These are phyloP conservation scores for Vigna mungo DNA, from an alignment of 306 rosid species.

Conservation along the genomic window DNA sequence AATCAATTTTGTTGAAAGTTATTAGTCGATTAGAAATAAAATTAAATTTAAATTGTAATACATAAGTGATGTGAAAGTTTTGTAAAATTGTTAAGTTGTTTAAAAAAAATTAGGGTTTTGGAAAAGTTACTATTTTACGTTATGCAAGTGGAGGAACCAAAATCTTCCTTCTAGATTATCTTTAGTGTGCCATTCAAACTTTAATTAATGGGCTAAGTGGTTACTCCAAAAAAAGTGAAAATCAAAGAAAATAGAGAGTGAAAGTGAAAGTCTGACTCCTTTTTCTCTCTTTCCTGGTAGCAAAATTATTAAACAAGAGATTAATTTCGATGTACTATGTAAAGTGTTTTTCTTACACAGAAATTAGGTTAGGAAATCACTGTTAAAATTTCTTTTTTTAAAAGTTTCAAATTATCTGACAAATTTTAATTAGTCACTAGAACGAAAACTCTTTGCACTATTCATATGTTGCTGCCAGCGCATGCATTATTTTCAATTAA, in stretches of 20 bases:
- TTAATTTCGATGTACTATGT: no score
- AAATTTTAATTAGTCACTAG: background rate
- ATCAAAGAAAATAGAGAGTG: background rate
- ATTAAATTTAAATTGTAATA: no score
- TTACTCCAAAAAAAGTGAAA: background rate
- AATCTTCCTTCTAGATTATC: slow-evolving; percentile 32
- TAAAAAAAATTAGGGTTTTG: no score
- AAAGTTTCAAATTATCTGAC: background rate
- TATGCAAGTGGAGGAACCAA: background rate
- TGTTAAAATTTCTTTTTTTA: no score
- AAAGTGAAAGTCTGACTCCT: slow-evolving; percentile 5
- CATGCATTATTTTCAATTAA: background rate
- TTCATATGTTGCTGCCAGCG: background rate
- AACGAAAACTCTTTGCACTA: no score
- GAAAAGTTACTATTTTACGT: no score
- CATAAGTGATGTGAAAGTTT: no score
- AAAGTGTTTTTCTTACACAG: background rate
- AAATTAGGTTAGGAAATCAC: background rate
- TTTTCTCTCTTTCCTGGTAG: background rate
- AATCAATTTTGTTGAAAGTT: no score
- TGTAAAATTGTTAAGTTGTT: no score
- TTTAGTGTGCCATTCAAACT: background rate
- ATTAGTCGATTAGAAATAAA: no score
- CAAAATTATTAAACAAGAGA: background rate
- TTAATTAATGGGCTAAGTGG: background rate